phyloP scores from a whole-genome alignment of 495 filamentous ascomycete species.

The Neurospora tetrasperma region DNA sequence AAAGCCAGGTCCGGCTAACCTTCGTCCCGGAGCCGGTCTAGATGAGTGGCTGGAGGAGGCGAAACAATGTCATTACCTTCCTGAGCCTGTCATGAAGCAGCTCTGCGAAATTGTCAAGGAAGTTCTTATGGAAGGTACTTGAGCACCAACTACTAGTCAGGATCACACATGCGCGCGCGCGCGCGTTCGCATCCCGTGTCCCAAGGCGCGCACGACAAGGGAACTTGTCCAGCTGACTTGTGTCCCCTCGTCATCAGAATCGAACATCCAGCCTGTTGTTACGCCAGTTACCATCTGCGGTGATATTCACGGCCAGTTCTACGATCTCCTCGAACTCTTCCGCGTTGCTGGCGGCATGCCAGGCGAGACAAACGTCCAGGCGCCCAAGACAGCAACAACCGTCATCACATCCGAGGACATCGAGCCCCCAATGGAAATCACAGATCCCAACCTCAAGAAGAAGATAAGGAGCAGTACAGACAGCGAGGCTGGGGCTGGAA shows the following conservation, averaged over 20 bases:
- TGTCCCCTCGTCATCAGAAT: conserved; percentile 48
- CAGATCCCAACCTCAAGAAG: conserved; percentile 70
- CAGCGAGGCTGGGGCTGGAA: conserved; percentile 23
- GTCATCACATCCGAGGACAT: conserved; percentile 77
- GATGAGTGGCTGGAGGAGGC: conserved; percentile 95
- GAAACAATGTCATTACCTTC: conserved; percentile 92
- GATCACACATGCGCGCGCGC: not conserved
- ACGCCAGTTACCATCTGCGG: conserved; percentile 98
- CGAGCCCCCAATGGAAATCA: conserved; percentile 77
- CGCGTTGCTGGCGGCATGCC: conserved; percentile 94
- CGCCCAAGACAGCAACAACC: conserved; percentile 50
- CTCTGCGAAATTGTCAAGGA: conserved; percentile 98
- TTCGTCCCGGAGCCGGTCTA: conserved; percentile 71
- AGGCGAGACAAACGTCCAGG: conserved; percentile 55
- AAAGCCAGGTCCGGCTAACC: conserved; percentile 79
- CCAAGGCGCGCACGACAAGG: not conserved
- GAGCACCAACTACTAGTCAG: not conserved
- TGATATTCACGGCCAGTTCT: conserved; percentile 98
- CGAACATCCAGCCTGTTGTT: conserved; percentile 91
- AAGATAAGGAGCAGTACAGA: conserved; percentile 49
- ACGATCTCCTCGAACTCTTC: conserved; percentile 94
- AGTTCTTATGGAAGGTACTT: conserved; percentile 86
- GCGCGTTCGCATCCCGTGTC: not conserved
- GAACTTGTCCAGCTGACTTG: not conserved
- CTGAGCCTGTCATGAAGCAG: conserved; percentile 94